Conservation (phyloP, 208 protist genomes). For the Trichomonas vaginalis region DNA sequence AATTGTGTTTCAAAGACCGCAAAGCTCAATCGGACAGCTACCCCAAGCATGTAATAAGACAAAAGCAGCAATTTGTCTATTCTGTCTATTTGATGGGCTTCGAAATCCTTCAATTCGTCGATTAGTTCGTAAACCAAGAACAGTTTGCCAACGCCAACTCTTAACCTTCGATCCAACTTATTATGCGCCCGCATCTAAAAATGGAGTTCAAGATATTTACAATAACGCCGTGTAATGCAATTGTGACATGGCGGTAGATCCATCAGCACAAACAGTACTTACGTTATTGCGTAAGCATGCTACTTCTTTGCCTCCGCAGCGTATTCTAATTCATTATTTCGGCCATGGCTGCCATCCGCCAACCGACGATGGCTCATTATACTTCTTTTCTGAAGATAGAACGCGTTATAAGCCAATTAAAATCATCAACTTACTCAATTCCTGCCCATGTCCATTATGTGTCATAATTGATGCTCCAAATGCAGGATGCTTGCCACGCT, state of each 20-base stretch:
- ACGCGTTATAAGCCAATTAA: constrained; percentile 5
- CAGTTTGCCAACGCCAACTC: not conserved
- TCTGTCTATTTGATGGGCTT: constrained; percentile 5
- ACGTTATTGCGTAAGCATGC: not conserved
- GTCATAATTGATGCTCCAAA: not conserved
- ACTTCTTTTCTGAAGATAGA: not conserved
- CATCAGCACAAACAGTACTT: not conserved
- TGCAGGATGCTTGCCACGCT: not conserved
- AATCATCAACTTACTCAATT: not conserved
- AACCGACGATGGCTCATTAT: not conserved
- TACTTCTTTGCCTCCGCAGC: not conserved
- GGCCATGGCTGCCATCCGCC: constrained; percentile 1
- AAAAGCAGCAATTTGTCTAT: not conserved
- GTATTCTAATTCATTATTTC: constrained; percentile 1
- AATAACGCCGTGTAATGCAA: not conserved
- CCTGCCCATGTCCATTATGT: constrained; percentile 8
- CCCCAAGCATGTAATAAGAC: not conserved
- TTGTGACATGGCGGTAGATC: not conserved
- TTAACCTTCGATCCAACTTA: not conserved
- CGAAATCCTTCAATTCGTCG: not conserved
- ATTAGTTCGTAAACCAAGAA: not conserved
- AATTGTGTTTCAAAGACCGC: not conserved
- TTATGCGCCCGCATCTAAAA: not conserved
- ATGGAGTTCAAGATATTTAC: not conserved
- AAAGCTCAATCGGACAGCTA: not conserved